Evolutionary conservation across 768 basidiomycete genomes (phyloP).

Genomic region (Leccinum aurantiacum): DNA sequence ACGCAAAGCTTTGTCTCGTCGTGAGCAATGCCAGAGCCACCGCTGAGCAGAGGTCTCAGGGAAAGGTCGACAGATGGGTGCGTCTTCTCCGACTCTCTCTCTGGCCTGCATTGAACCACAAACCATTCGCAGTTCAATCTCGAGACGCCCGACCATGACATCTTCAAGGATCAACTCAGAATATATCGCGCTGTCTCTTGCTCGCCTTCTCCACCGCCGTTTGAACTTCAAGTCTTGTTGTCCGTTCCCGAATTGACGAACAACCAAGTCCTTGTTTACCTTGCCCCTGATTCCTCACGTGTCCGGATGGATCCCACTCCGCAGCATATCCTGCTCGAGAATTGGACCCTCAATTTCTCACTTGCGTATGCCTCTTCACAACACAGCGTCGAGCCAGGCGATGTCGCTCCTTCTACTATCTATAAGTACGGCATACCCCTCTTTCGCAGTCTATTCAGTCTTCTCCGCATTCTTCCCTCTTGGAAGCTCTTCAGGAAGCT

Average conservation of each 20-base stretch:
- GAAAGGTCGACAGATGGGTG: conserved; percentile 82
- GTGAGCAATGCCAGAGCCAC: conserved; percentile 74
- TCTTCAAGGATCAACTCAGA: conserved; percentile 60
- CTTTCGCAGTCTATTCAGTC: conserved; percentile 69
- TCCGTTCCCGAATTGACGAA: conserved; percentile 64
- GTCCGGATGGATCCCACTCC: conserved; percentile 69
- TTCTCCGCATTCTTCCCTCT: conserved; percentile 71
- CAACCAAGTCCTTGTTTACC: conserved; percentile 73
- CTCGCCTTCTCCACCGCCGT: conserved; percentile 38
- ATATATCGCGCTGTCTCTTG: conserved; percentile 55
- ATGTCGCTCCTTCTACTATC: conserved; percentile 69
- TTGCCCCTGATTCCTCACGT: conserved; percentile 56
- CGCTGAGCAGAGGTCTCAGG: conserved; percentile 39
- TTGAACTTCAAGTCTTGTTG: conserved; percentile 71
- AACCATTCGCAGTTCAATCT: conserved; percentile 68
- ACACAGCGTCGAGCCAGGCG: conserved; percentile 34
- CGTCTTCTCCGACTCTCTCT: conserved; percentile 26
- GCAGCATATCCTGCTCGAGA: conserved; percentile 68
- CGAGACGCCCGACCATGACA: conserved; percentile 71
- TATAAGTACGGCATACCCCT: conserved; percentile 86
- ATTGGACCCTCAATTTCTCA: conserved; percentile 57
- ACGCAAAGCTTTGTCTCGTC: conserved; percentile 77
- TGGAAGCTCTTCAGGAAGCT: conserved; percentile 73
- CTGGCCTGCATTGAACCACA: neutral
- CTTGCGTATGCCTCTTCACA: conserved; percentile 17